phyloP scores from a whole-genome alignment of 2,329 filamentous ascomycete genomes.

The Colletotrichum chlorophyti region DNA sequence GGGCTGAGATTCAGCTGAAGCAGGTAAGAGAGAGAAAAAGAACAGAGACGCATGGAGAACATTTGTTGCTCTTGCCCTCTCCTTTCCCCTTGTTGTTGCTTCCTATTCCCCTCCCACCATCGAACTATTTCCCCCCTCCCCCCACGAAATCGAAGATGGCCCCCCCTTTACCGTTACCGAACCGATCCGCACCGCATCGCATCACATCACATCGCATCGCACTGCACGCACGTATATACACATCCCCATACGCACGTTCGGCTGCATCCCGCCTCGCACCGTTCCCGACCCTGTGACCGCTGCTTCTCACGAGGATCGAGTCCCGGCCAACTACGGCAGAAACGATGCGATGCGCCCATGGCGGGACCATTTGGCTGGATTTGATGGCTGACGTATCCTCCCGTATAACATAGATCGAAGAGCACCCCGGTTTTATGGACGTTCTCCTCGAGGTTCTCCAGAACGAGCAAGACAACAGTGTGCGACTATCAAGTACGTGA shows the following conservation, averaged over 20 bases:
- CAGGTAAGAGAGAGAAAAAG: constrained; percentile 65
- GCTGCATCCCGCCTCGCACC: constrained; percentile 24
- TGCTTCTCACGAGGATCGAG: not conserved
- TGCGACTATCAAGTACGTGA: constrained; percentile 85
- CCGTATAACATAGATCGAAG: constrained; percentile 74
- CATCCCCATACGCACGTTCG: not conserved
- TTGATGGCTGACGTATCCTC: constrained; percentile 18
- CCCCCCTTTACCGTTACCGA: constrained; percentile 19
- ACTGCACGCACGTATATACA: constrained; percentile 13
- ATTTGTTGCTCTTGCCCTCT: constrained; percentile 12
- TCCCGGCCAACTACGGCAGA: not conserved
- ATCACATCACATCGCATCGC: constrained; percentile 1
- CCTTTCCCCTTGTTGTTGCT: constrained; percentile 6
- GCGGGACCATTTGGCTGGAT: constrained; percentile 34
- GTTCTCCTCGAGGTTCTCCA: constrained; percentile 90
- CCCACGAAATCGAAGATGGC: constrained; percentile 27
- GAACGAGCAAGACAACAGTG: constrained; percentile 82
- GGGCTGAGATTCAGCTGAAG: constrained; percentile 83
- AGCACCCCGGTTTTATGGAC: constrained; percentile 87
- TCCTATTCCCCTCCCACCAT: constrained; percentile 2
- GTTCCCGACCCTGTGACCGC: constrained; percentile 3
- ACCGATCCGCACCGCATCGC: constrained; percentile 22
- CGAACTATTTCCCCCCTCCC: constrained; percentile 4
- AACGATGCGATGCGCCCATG: not conserved
- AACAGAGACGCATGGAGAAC: too few species aligned